Percentiles rank a stretch among this genome's conserved stretches.
Evolutionary conservation across 2,329 filamentous ascomycete species (phyloP).

Genomic region (Nemania diffusa): DNA sequence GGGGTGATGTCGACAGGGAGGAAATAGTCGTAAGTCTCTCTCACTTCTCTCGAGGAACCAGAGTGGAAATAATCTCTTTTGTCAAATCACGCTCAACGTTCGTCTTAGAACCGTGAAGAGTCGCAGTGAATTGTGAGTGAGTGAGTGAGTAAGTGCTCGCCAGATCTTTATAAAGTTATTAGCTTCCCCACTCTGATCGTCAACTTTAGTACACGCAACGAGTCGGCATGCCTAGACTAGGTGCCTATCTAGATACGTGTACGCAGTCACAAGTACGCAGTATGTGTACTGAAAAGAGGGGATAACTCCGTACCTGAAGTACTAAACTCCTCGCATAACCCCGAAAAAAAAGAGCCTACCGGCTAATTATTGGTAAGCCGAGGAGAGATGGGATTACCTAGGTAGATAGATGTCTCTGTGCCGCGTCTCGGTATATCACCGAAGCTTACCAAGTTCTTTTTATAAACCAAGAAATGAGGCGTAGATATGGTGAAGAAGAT

Average conservation of each 20-base stretch:
- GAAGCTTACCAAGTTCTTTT: background rate
- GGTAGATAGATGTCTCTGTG: background rate
- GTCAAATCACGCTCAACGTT: background rate
- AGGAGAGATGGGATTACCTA: no score
- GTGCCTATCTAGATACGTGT: background rate
- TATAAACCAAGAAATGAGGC: background rate
- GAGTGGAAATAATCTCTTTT: background rate
- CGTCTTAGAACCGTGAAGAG: background rate
- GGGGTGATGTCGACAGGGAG: background rate
- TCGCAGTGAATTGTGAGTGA: no score
- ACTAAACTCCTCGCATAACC: background rate
- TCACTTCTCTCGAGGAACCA: background rate
- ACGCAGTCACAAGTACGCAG: background rate
- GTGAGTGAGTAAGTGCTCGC: background rate
- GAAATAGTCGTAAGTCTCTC: background rate
- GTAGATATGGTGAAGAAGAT: no score
- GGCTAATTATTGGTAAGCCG: constrained; percentile 22
- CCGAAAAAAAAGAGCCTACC: background rate
- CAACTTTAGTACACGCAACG: background rate
- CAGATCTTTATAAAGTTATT: background rate
- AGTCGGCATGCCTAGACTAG: background rate
- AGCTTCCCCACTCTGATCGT: background rate
- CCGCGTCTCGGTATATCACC: background rate
- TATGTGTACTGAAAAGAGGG: background rate
- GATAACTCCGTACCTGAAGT: background rate